These are phyloP conservation scores for Guyanaporus albipodus DNA, from an alignment of 768 basidiomycete genomes.

Conservation along the genomic window DNA sequence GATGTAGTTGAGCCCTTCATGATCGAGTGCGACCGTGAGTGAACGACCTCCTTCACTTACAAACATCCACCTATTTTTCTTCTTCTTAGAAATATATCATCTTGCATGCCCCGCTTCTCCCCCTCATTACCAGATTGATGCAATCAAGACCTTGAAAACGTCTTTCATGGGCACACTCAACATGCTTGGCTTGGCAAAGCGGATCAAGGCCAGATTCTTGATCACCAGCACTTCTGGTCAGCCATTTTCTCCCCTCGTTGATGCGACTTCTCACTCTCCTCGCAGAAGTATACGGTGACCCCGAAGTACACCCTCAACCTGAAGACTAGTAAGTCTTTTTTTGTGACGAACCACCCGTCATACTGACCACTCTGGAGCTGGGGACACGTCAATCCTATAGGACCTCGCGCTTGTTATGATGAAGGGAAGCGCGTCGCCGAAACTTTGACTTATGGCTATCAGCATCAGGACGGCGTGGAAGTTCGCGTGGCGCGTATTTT, in stretches of 20 bases:
- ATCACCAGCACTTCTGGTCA: constrained; percentile 92
- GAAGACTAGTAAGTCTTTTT: constrained; percentile 82
- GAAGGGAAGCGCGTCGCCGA: constrained; percentile 99
- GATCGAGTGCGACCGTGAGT: constrained; percentile 96
- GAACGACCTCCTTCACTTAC: neutral
- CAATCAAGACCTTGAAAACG: constrained; percentile 97
- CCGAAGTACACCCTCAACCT: constrained; percentile 93
- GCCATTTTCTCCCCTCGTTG: constrained; percentile 10
- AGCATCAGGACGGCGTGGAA: constrained; percentile 90
- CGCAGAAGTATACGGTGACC: constrained; percentile 95
- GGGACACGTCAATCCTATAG: constrained; percentile 99
- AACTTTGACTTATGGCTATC: constrained; percentile 95
- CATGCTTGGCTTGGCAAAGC: constrained; percentile 98
- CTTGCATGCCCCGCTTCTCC: constrained; percentile 97
- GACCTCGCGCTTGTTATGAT: constrained; percentile 98
- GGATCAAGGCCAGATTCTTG: constrained; percentile 94
- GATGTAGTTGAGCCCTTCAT: constrained; percentile 97
- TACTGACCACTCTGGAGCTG: constrained; percentile 50
- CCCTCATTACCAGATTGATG: constrained; percentile 96
- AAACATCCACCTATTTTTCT: neutral
- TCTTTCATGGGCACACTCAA: constrained; percentile 98
- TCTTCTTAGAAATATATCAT: constrained; percentile 84
- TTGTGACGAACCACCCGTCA: neutral
- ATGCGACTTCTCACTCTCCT: constrained; percentile 3
- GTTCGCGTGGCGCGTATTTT: constrained; percentile 98